Percentiles rank a stretch among this genome's conserved stretches.
phyloP scores from a whole-genome alignment of 108 stramenopile species.

The Craspedostauros australis region DNA sequence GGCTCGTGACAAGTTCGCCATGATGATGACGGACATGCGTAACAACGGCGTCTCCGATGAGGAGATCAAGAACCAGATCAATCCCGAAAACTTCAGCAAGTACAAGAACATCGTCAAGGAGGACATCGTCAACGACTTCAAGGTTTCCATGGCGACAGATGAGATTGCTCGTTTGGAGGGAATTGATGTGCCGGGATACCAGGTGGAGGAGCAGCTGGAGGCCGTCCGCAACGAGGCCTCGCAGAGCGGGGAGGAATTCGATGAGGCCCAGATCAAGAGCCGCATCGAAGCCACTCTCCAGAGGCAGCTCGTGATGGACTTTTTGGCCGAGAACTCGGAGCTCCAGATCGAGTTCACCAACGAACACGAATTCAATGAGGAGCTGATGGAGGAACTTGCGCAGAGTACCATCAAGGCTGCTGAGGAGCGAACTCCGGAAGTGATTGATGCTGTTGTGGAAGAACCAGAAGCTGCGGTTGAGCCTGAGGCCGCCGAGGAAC shows the following conservation, averaged over 20 bases:
- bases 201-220: slow-evolving; percentile 80
- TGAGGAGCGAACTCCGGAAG: too few species aligned
- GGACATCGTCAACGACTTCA: slow-evolving; percentile 74
- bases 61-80: slow-evolving; percentile 88
- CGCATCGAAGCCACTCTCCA: slow-evolving; percentile 76
- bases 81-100: slow-evolving; percentile 88
- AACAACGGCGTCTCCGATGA: slow-evolving; percentile 82
- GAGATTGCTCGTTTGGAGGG: slow-evolving; percentile 78
- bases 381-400: slow-evolving; percentile 70
- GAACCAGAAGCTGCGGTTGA: too few species aligned
- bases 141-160: slow-evolving; percentile 78
- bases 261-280: slow-evolving; percentile 58
- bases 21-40: slow-evolving; percentile 94
- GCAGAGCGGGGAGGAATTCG: slow-evolving; percentile 53
- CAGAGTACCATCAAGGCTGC: too few species aligned
- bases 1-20: slow-evolving; percentile 90
- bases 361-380: slow-evolving; percentile 66
- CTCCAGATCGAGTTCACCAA: slow-evolving; percentile 64
- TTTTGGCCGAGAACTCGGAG: slow-evolving; percentile 70
- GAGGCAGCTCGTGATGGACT: slow-evolving; percentile 72
- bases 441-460: too few species aligned
- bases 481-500: too few species aligned
- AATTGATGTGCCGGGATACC: slow-evolving; percentile 74
- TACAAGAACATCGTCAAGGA: slow-evolving; percentile 85
- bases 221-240: slow-evolving; percentile 63